phyloP scores from a whole-genome alignment of 2,329 filamentous ascomycete species.

The Claviceps africana region DNA sequence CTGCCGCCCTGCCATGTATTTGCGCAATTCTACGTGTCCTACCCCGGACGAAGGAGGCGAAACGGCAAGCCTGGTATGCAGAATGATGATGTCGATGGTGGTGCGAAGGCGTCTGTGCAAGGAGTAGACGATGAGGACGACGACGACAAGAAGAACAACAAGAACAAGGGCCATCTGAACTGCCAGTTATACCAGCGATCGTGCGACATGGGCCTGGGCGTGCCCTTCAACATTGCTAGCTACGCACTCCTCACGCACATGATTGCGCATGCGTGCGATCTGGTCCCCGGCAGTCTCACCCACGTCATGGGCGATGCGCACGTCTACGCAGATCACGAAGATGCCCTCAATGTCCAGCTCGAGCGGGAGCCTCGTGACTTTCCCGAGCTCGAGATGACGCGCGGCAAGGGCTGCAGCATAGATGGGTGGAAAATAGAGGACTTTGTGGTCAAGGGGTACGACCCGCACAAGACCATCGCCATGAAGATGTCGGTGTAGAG shows the following conservation, averaged over 20 bases:
- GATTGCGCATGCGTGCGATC: slow-evolving; percentile 72
- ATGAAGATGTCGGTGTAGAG: slow-evolving; percentile 95
- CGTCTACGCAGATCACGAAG: slow-evolving; percentile 84
- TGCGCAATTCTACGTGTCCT: slow-evolving; percentile 87
- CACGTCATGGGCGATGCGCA: slow-evolving; percentile 99
- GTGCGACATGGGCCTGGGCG: slow-evolving; percentile 93
- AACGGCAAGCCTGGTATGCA: neutral
- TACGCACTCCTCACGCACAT: slow-evolving; percentile 94
- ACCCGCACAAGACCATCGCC: slow-evolving; percentile 78
- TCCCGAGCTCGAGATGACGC: slow-evolving; percentile 59
- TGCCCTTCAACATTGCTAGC: slow-evolving; percentile 94
- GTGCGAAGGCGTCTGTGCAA: neutral
- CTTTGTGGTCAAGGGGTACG: slow-evolving; percentile 75
- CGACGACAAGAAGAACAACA: slow-evolving; percentile 7
- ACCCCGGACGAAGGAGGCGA: slow-evolving; percentile 29
- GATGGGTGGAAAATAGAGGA: slow-evolving; percentile 86
- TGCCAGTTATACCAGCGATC: slow-evolving; percentile 87
- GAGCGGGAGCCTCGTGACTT: slow-evolving; percentile 68
- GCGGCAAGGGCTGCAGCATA: slow-evolving; percentile 57
- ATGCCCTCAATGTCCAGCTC: slow-evolving; percentile 70
- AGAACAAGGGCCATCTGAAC: slow-evolving; percentile 52
- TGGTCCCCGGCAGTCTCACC: slow-evolving; percentile 75
- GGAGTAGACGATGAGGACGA: neutral
- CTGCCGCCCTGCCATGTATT: slow-evolving; percentile 96
- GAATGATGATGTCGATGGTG: neutral